A percentile compares a stretch with the other conserved stretches of the same genome.
Evolutionary conservation across 371 early-diverging fungal genomes (phyloP).

Genomic region (Synchytrium microbalum): DNA sequence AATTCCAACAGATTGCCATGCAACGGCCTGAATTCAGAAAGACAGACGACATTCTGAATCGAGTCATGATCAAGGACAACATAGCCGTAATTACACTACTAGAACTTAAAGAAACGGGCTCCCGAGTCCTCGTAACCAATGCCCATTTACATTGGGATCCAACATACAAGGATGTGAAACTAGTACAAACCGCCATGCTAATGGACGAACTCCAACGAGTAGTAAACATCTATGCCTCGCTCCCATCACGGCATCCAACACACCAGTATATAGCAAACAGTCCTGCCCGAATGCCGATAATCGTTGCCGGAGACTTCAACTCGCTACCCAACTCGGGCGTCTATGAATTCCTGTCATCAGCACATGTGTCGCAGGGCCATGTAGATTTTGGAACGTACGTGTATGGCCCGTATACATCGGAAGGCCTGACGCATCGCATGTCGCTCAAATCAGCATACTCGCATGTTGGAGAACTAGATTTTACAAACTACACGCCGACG

Average conservation of each 20-base stretch:
- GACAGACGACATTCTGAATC: constrained; percentile 87
- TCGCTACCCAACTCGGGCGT: constrained; percentile 88
- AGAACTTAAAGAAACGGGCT: constrained; percentile 66
- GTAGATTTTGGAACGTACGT: constrained; percentile 70
- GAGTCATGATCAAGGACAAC: constrained; percentile 95
- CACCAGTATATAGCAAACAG: constrained; percentile 34
- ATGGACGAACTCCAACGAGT: constrained; percentile 80
- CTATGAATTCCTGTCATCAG: constrained; percentile 74
- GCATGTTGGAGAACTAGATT: constrained; percentile 64
- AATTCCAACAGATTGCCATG: constrained; percentile 90
- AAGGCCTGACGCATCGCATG: constrained; percentile 74
- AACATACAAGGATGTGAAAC: constrained; percentile 90
- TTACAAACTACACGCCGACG: constrained; percentile 92
- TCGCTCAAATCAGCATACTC: constrained; percentile 77
- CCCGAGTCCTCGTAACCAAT: constrained; percentile 78
- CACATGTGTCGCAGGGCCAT: constrained; percentile 65
- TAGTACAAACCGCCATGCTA: constrained; percentile 94
- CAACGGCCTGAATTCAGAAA: constrained; percentile 79
- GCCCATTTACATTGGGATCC: constrained; percentile 95
- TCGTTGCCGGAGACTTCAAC: constrained; percentile 97
- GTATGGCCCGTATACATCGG: constrained; percentile 80
- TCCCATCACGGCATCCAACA: constrained; percentile 38
- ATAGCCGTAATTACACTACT: constrained; percentile 83
- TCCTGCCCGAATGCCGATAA: constrained; percentile 43
- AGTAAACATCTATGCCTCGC: constrained; percentile 6